phyloP scores from a whole-genome alignment of 2,329 filamentous ascomycete genomes.

The Boeremia lycopersici region DNA sequence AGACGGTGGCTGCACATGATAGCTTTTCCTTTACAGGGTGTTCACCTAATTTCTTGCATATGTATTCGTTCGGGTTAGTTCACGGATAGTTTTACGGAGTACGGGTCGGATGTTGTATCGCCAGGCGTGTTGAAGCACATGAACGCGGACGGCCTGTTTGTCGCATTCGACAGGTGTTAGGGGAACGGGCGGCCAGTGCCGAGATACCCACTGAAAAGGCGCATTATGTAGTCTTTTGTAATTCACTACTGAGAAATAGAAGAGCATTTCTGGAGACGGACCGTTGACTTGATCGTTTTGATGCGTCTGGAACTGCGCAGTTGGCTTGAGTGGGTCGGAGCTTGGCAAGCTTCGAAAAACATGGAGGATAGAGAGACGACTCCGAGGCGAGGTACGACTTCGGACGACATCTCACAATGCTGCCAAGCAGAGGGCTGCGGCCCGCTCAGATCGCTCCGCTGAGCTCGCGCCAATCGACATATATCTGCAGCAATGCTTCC shows the following conservation, averaged over 20 bases:
- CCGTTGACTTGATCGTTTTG: neutral
- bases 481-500: slow-evolving; percentile 29
- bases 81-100: neutral
- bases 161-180: slow-evolving; percentile 13
- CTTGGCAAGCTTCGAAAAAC: slow-evolving; percentile 34
- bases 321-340: slow-evolving; percentile 18
- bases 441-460: slow-evolving; percentile 37
- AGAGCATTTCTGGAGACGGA: neutral
- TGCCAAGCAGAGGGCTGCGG: slow-evolving; percentile 56
- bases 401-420: slow-evolving; percentile 49
- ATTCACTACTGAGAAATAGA: slow-evolving; percentile 19
- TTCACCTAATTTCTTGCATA: slow-evolving; percentile 7
- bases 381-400: slow-evolving; percentile 18
- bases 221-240: slow-evolving; percentile 15
- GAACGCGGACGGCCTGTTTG: neutral
- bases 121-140: neutral
- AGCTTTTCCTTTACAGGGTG: neutral
- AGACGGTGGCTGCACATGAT: slow-evolving; percentile 5
- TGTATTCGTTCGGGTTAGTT: slow-evolving; percentile 14
- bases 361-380: slow-evolving; percentile 16
- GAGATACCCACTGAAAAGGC: slow-evolving; percentile 30
- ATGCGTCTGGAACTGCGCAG: slow-evolving; percentile 4
- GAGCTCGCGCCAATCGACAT: slow-evolving; percentile 30
- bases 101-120: neutral
- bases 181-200: slow-evolving; percentile 12